A percentile compares a stretch with the other conserved stretches of the same genome.
These are phyloP conservation scores for Suillus placidus DNA, from an alignment of 768 basidiomycete species.

Conservation along the genomic window DNA sequence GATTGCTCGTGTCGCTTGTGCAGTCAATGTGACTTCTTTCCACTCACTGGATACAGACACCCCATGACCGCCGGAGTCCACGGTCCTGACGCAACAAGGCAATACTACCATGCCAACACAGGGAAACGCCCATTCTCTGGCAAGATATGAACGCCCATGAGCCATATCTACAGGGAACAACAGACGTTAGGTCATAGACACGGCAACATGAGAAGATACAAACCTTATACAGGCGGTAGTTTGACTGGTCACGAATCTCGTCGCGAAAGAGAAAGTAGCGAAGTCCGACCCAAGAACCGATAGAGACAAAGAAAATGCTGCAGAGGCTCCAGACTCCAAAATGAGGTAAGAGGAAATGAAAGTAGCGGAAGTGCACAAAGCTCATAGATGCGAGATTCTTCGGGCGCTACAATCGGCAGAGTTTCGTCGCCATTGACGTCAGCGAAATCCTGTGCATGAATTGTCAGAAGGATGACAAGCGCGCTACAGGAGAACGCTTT, in stretches of 20 bases:
- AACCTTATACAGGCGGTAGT: constrained; percentile 21
- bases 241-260: constrained; percentile 14
- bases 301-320: constrained; percentile 12
- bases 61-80: not conserved
- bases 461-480: constrained; percentile 37
- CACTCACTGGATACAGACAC: not conserved
- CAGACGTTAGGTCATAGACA: not conserved
- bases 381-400: constrained; percentile 20
- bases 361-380: constrained; percentile 16
- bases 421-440: constrained; percentile 39
- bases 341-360: constrained; percentile 11
- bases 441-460: constrained; percentile 40
- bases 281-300: constrained; percentile 20
- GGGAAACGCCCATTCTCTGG: not conserved
- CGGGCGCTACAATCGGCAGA: constrained; percentile 28
- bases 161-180: not conserved
- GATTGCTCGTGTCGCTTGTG: not conserved
- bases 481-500: constrained; percentile 27
- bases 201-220: not conserved
- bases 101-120: not conserved
- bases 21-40: not conserved
- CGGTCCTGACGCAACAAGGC: not conserved
- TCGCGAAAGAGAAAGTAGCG: constrained; percentile 19
- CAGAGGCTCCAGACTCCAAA: constrained; percentile 17
- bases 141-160: not conserved